These are phyloP conservation scores for Daedaleopsis sinensis DNA, from an alignment of 768 basidiomycete species.

Conservation along the genomic window DNA sequence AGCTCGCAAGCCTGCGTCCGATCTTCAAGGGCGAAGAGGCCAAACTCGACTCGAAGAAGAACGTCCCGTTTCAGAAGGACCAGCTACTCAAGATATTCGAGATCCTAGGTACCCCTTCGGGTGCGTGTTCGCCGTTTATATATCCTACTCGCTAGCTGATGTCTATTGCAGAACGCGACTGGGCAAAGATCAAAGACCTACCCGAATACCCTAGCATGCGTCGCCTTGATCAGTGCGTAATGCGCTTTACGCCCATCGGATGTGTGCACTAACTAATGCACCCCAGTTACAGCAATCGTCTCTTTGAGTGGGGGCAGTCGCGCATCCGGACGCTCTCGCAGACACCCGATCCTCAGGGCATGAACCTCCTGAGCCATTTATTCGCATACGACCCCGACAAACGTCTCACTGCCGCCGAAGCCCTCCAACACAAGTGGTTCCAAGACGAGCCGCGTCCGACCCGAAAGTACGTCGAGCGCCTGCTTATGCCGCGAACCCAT, in stretches of 20 bases:
- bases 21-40: conserved; percentile 99
- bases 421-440: conserved; percentile 90
- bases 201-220: conserved; percentile 87
- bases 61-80: conserved; percentile 95
- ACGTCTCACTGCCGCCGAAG: conserved; percentile 80
- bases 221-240: conserved; percentile 68
- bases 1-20: conserved; percentile 88
- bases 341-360: conserved; percentile 47
- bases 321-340: conserved; percentile 47
- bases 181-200: conserved; percentile 85
- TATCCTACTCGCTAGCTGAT: not conserved
- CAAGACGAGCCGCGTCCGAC: conserved; percentile 86
- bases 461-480: conserved; percentile 63
- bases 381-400: conserved; percentile 92
- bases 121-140: conserved; percentile 42
- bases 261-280: conserved; percentile 2
- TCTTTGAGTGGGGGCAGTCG: conserved; percentile 73
- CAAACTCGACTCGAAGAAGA: conserved; percentile 95
- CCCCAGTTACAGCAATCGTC: conserved; percentile 58
- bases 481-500: not conserved
- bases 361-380: conserved; percentile 82
- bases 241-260: not conserved
- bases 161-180: conserved; percentile 65
- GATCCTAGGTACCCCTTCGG: conserved; percentile 85
- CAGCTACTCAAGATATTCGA: conserved; percentile 97